Percentiles rank a stretch among this genome's conserved stretches.
phyloP scores from a whole-genome alignment of 805 yeast genomes.

The Kuraishia capsulata region DNA sequence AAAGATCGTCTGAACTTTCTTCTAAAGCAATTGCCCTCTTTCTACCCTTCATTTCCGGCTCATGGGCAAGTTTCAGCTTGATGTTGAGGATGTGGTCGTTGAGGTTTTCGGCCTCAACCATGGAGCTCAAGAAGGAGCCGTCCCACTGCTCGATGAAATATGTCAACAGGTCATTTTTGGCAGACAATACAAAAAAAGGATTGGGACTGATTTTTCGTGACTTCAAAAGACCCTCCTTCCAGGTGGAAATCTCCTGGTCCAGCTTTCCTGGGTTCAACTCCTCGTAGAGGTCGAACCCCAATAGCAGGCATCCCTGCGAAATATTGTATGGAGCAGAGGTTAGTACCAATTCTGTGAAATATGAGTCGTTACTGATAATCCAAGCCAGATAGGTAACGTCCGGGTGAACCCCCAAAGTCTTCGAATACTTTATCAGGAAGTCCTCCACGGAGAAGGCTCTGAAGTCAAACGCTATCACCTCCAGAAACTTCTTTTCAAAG shows the following conservation, averaged over 20 bases:
- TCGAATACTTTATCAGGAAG: constrained; percentile 52
- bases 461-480: constrained; percentile 74
- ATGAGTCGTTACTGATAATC: constrained; percentile 68
- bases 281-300: constrained; percentile 31
- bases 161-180: constrained; percentile 15
- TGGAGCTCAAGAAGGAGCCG: constrained; percentile 11
- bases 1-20: constrained; percentile 13
- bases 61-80: constrained; percentile 1
- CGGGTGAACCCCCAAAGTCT: constrained; percentile 34
- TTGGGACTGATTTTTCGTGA: constrained; percentile 2
- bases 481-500: constrained; percentile 66
- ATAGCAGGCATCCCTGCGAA: constrained; percentile 57
- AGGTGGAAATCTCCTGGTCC: background rate
- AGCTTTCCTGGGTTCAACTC: constrained; percentile 8
- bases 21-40: background rate
- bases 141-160: constrained; percentile 20
- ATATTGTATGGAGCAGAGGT: constrained; percentile 69
- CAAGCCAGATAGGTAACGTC: constrained; percentile 51
- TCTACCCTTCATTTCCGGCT: background rate
- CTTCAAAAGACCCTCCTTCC: background rate
- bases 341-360: constrained; percentile 58
- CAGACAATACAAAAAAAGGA: constrained; percentile 2
- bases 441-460: constrained; percentile 61
- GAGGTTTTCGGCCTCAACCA: background rate
- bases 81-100: constrained; percentile 2